These are phyloP conservation scores for Seiridium unicorne DNA, from an alignment of 2,329 filamentous ascomycete species.

Conservation along the genomic window DNA sequence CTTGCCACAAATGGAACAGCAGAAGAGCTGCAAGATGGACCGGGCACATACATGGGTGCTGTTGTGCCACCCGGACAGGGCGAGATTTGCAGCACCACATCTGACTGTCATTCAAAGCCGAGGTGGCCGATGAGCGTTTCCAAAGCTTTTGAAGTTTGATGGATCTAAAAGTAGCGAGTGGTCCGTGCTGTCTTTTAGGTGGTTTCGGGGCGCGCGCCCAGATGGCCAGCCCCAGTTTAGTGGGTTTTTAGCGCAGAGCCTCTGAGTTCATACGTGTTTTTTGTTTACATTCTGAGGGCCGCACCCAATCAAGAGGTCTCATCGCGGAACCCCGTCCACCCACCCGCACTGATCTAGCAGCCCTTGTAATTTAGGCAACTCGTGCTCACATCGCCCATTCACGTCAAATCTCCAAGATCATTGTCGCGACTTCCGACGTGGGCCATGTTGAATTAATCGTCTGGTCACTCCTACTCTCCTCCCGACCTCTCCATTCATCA, in stretches of 20 bases:
- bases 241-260: not conserved
- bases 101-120: too few species aligned
- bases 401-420: not conserved
- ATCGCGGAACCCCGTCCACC: not conserved
- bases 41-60: too few species aligned
- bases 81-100: too few species aligned
- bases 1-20: too few species aligned
- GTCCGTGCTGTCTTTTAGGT: not conserved
- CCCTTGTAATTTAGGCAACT: not conserved
- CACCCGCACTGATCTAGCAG: not conserved
- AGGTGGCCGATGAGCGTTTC: too few species aligned
- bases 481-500: not conserved
- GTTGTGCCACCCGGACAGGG: too few species aligned
- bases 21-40: too few species aligned
- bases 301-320: not conserved
- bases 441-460: not conserved
- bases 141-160: not conserved
- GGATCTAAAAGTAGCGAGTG: not conserved
- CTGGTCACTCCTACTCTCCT: not conserved
- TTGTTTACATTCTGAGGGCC: slow-evolving; percentile 5
- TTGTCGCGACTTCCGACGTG: not conserved
- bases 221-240: not conserved
- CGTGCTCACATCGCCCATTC: not conserved
- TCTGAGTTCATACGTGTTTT: slow-evolving; percentile 4
- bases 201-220: not conserved